phyloP scores from a whole-genome alignment of 129 eudicot genomes.

The Flaveria robusta region DNA sequence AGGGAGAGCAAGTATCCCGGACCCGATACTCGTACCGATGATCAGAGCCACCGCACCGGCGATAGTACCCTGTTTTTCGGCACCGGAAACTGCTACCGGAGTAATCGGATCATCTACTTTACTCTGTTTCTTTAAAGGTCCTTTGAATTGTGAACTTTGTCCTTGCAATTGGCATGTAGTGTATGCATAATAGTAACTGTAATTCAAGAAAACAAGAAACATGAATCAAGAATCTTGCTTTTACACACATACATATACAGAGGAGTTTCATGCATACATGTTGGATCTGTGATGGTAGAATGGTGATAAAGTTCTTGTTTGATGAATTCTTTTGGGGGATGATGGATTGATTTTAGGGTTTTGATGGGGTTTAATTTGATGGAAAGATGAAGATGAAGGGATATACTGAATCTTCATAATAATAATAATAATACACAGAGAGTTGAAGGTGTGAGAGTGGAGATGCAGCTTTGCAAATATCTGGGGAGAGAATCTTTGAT shows the following conservation, averaged over 20 bases:
- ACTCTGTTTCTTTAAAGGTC: conserved; percentile 38
- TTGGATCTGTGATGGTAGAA: conserved; percentile 39
- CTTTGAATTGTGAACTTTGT: conserved; percentile 25
- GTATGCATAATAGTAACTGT: conserved; percentile 27
- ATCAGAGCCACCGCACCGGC: conserved; percentile 86
- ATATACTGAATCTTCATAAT: conserved; percentile 48
- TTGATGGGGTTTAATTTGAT: conserved; percentile 19
- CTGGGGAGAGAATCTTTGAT: conserved; percentile 25
- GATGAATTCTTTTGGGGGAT: conserved; percentile 28
- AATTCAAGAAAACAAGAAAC: conserved; percentile 25
- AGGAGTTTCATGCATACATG: conserved; percentile 38
- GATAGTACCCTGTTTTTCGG: conserved; percentile 53
- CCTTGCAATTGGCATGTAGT: conserved; percentile 36
- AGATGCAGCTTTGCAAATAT: conserved; percentile 42
- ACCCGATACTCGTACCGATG: conserved; percentile 82
- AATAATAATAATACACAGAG: background rate
- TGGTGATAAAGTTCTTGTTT: conserved; percentile 19
- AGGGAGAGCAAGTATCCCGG: conserved; percentile 93
- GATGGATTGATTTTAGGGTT: conserved; percentile 22
- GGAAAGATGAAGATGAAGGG: conserved; percentile 32
- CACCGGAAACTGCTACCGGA: conserved; percentile 28
- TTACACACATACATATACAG: background rate
- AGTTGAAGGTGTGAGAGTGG: conserved; percentile 2
- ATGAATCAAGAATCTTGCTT: background rate
- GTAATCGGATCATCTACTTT: conserved; percentile 31